Percentiles rank a stretch among this genome's conserved stretches.
Conservation (phyloP, 2,329 filamentous ascomycete species). For the Ophiostoma himal-ulmi region DNA sequence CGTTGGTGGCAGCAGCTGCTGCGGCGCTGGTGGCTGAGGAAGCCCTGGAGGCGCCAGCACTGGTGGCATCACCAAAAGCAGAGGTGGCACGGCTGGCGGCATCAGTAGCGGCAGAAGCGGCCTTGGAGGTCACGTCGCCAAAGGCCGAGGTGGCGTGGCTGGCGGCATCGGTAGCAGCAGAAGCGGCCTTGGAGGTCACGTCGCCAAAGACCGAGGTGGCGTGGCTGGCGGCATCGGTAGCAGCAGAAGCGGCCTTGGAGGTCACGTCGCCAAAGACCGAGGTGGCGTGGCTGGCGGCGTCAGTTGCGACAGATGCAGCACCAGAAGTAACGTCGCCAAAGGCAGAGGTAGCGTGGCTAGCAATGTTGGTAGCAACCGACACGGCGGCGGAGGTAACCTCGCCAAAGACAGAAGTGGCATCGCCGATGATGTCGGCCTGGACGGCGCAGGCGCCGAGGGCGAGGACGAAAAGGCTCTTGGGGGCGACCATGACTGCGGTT, state of each 20-base stretch:
- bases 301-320: background rate
- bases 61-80: background rate
- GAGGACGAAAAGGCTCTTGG: slow-evolving; percentile 3
- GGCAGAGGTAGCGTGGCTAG: background rate
- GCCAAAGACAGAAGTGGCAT: slow-evolving; percentile 6
- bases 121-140: background rate
- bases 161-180: background rate
- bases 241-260: background rate
- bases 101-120: background rate
- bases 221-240: background rate
- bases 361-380: background rate
- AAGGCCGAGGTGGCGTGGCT: background rate
- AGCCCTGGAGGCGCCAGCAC: background rate
- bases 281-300: background rate
- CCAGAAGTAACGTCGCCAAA: slow-evolving; percentile 6
- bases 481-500: background rate
- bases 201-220: slow-evolving; percentile 11
- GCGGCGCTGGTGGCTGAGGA: slow-evolving; percentile 3
- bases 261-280: background rate
- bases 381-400: background rate
- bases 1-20: background rate
- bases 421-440: slow-evolving; percentile 1
- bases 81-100: background rate
- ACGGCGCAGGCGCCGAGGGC: background rate
- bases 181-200: background rate